Conservation (phyloP, 2,329 filamentous ascomycete genomes). For the Volutella citrinella region DNA sequence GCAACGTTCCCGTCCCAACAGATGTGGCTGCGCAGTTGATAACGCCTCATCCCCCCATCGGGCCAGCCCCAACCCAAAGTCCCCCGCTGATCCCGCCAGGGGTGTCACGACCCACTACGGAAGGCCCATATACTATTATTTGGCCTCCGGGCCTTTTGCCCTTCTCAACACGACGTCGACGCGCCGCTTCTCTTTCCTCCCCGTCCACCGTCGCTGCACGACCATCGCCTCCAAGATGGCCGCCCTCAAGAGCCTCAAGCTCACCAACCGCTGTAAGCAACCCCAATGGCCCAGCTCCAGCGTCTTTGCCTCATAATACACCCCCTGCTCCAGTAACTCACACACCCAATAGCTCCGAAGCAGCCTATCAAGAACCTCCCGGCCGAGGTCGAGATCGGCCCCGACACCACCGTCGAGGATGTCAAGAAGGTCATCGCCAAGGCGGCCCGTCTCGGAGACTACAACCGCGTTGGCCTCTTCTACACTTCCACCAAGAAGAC, state of each 20-base stretch:
- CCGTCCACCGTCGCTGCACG: slow-evolving; percentile 4
- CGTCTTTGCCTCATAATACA: background rate
- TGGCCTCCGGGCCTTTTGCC: no score
- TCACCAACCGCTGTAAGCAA: slow-evolving; percentile 39
- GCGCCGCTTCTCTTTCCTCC: no score
- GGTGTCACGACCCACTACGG: no score
- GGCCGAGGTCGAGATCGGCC: slow-evolving; percentile 44
- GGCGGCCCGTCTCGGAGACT: slow-evolving; percentile 49
- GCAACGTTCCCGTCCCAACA: no score
- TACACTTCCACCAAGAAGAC: slow-evolving; percentile 60
- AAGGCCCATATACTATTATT: no score
- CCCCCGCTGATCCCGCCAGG: no score
- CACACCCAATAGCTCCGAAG: slow-evolving; percentile 37
- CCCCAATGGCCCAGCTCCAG: background rate
- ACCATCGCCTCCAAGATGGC: slow-evolving; percentile 25
- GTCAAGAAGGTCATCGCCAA: slow-evolving; percentile 55
- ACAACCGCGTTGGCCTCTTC: slow-evolving; percentile 61
- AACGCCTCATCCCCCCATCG: no score
- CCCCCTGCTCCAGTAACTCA: no score
- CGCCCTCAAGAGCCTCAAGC: slow-evolving; percentile 36
- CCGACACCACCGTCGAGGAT: slow-evolving; percentile 56
- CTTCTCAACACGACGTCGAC: no score
- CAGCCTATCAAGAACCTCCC: slow-evolving; percentile 55
- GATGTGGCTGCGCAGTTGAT: no score
- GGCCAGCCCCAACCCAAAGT: no score